Base-by-base conservation (phyloP, 2,329 filamentous ascomycete species). In the Pyrenophora teres region DNA sequence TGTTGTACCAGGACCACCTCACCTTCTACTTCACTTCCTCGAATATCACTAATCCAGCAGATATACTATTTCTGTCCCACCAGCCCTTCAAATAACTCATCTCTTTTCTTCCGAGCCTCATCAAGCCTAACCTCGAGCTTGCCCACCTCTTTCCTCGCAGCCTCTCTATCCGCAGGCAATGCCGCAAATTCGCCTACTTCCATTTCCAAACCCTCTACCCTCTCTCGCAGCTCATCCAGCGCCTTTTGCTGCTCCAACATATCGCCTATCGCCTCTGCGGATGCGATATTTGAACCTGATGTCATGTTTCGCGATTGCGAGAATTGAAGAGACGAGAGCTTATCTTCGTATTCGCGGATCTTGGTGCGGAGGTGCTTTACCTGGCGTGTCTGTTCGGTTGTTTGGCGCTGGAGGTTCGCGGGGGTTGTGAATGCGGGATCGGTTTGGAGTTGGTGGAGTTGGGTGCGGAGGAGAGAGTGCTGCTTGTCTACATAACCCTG, bases 1-100 rank as follows among this genome's bases (percentile, higher is more conserved):
- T 13, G 8, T 30, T 4, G 27, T 30, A 12, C 9, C 27, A 30
- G 9, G 9, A 30, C 10, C 3, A 12, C 27, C 25, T 30, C 9
- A 9, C 6, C 25, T 30, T 30, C 6, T 30, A 15, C 15, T 15
- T 15, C 15, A 9, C 3, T 10, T 8, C 9, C 25, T 7, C 25
- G 25, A 30, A 30, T 30, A 8, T 10, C 9, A 7, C 25, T 30
- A 30, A 8, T 7, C 25, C 25, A 9, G 6, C 27, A 23, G 38
- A 25, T 44, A 31, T 40, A 43, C 25, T 33, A 40, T 46, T 52
- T 60, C 49, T 40, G 40, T 37, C 86, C 84, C 2, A 90, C 84
- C 40, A 94, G 70, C 2, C 80, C 82, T 68, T 93, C 90, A 68
- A 96, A 95, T 47, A 90, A 78, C 25, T 77, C 80, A 69, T 96